Base-by-base conservation (phyloP, 352 stramenopile species). In the Salisapilia sapeloensis region DNA sequence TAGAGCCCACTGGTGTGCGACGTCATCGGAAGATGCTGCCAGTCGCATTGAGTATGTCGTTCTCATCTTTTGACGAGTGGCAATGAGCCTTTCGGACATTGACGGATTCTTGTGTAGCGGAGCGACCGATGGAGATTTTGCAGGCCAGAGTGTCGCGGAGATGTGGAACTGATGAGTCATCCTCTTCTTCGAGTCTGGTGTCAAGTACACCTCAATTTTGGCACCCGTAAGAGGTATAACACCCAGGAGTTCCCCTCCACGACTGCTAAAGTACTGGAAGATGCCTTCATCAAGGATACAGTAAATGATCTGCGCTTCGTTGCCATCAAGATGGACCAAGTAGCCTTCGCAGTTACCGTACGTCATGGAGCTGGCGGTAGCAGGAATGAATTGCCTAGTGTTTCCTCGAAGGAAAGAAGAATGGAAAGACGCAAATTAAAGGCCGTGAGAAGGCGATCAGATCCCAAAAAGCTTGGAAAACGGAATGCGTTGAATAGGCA, bases 271-370 rank as follows among this genome's bases (percentile, higher is more conserved):
- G 47, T 79, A 84, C 40, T 78, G 61, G 37, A 89, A 36, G 16
- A 79, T 63, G 27, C 72, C 72, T 40, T 89, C 72, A 37, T 84
- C 72, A 15, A 87, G 65, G 40, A 87, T 84, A 40, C 71, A 87
- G 60, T 84, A 87, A 19, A 87, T 61, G 28, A 75, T 64, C 36
- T 60, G 43, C 6, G 38, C 58, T 15, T 69, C 53, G 21, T 77
- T 46, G 24, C 45, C 60, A 20, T 79, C 63, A 23, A 81, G 42
- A 48, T 81, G 80, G 35, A 84, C 44, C 29, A 87, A 29, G 38
- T 87, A 87, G n/a, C 71, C 71, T 53, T 87, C 71, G 18, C 82
- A 62, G 36, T 80, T 83, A 50, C 67, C 71, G 26, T n/a, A n/a
- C n/a, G n/a, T n/a, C n/a, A n/a, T n/a, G n/a, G n/a, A n/a, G n/a